Percentiles rank a stretch among this genome's conserved stretches.
Evolutionary conservation across 306 rosid genomes (phyloP).

Genomic region (Senna siamea): DNA sequence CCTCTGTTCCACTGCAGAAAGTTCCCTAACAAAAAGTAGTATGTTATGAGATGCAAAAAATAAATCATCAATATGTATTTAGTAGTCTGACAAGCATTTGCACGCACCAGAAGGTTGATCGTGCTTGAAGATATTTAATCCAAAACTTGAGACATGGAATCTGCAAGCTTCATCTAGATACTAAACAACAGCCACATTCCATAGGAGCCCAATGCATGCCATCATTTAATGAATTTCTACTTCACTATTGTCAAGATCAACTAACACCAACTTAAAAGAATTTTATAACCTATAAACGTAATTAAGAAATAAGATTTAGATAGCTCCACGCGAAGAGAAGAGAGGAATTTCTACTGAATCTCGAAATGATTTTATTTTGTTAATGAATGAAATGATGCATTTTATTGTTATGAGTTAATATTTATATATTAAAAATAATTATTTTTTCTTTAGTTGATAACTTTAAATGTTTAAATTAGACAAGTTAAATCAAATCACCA

Average conservation of each 20-base stretch:
- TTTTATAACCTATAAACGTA: background rate
- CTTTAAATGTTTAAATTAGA: too few species aligned
- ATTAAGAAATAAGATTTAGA: background rate
- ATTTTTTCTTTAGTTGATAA: too few species aligned
- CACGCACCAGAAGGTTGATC: conserved; percentile 17
- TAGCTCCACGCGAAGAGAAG: too few species aligned
- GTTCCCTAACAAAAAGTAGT: conserved; percentile 74
- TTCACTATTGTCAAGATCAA: background rate
- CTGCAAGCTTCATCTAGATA: too few species aligned
- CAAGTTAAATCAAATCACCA: too few species aligned
- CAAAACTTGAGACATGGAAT: too few species aligned
- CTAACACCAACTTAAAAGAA: conserved; percentile 13
- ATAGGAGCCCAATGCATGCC: conserved; percentile 21
- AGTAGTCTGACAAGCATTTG: background rate
- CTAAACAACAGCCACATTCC: conserved; percentile 19
- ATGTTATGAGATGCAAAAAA: conserved; percentile 34
- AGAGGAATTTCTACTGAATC: too few species aligned
- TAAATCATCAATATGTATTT: background rate
- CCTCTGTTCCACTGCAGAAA: conserved; percentile 80
- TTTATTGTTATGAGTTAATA: too few species aligned
- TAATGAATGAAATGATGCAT: too few species aligned
- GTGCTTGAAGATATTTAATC: conserved; percentile 10
- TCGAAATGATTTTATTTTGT: too few species aligned
- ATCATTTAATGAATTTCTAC: conserved; percentile 1
- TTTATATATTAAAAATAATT: too few species aligned